A percentile compares a stretch with the other conserved stretches of the same genome.
These are phyloP conservation scores for Dillenia suffruticosa DNA, from an alignment of 164 flowering plant genomes.

Conservation along the genomic window DNA sequence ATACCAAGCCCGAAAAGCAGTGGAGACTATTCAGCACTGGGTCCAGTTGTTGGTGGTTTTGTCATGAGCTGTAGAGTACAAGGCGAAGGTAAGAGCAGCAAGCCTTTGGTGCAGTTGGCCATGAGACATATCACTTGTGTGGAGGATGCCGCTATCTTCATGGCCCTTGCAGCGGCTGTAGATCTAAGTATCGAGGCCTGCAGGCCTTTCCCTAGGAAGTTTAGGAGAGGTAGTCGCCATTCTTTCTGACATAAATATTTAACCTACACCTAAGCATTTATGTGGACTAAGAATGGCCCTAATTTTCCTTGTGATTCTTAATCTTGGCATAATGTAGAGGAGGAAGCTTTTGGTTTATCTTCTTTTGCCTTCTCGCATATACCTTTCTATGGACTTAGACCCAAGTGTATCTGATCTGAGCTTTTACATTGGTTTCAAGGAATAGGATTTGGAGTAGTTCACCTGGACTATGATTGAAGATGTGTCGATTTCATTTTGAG, in stretches of 20 bases:
- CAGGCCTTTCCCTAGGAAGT: constrained; percentile 61
- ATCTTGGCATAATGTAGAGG: no score
- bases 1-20: constrained; percentile 83
- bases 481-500: no score
- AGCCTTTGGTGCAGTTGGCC: constrained; percentile 79
- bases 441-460: no score
- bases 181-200: constrained; percentile 93
- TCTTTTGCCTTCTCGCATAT: no score
- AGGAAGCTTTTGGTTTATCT: no score
- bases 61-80: constrained; percentile 84
- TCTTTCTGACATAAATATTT: constrained; percentile 14
- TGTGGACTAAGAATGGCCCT: no score
- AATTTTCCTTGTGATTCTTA: no score
- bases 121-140: constrained; percentile 79
- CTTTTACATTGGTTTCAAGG: no score
- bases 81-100: constrained; percentile 80
- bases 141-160: constrained; percentile 90
- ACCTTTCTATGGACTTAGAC: no score
- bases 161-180: constrained; percentile 95
- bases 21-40: constrained; percentile 58
- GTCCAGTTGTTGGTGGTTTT: constrained; percentile 58
- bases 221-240: constrained; percentile 38
- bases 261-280: no score
- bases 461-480: no score
- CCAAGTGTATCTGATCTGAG: no score